Base-by-base conservation (phyloP, 2,329 filamentous ascomycete genomes). In the Falciphora oryzae region DNA sequence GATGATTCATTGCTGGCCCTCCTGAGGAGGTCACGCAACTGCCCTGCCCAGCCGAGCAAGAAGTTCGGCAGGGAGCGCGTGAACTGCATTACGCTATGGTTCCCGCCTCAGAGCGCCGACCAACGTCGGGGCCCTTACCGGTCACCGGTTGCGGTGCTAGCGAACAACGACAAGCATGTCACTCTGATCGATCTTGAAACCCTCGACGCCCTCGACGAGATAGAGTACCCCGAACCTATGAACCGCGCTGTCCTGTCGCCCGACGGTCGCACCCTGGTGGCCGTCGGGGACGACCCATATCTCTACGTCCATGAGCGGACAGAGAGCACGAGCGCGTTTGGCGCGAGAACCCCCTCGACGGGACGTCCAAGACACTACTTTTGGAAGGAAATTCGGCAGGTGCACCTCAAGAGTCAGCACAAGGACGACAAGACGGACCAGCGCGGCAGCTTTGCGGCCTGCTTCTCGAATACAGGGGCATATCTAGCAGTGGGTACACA, bases 181-280 rank as follows among this genome's bases (percentile, higher is more conserved):
- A 89, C 89, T 32, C 79, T 97, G n/a, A 92, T 96, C 73, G 90
- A 89, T 61, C 80, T 98, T 27, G 81, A 85, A 32, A 85, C 89
- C 63, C 75, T 76, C 18, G 81, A 90, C 66, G 81, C 89, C 50
- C 77, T 96, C 28, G 87, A 91, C 64, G 83, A 88, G 58, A 79
- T 97, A 63, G 82, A 85, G 4, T 89, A 96, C 68, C 89, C 91
- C 6, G 90, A 94, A 73, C 90, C 88, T 68, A 94, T 98, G 79
- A 99, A 99, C 71, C 92, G 96, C 72, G 92, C 93, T 44, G 86
- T 93, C n/a, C 89, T 99, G 63, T 97, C 94, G 8, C 95, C 94
- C 0, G 90, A 97, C 73, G 94, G 93, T 1, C 85, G 83, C 27
- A 78, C 94, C 14, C 81, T 98, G 27, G 84, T 93, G 7, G 91